Conservation (phyloP, 1,139 yeast species). For the Yamadazyma friedrichii region DNA sequence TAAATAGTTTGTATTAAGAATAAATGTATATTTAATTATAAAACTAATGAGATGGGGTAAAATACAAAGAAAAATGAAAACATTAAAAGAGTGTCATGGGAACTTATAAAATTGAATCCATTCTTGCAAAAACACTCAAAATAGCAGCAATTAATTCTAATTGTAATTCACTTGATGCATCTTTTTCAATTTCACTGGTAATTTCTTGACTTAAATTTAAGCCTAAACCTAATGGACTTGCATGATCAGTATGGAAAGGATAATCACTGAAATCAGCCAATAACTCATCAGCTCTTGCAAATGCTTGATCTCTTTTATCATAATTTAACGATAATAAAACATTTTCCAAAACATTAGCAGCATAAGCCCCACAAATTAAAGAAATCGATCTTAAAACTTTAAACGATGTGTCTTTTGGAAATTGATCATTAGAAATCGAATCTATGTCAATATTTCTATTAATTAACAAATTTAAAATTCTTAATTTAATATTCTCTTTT, state of each 20-base stretch:
- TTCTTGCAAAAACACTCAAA: conserved; percentile 55
- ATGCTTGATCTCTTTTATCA: conserved; percentile 91
- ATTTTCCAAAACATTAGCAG: conserved; percentile 95
- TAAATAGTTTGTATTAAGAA: not conserved
- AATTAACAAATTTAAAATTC: conserved; percentile 69
- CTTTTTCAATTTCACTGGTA: conserved; percentile 62
- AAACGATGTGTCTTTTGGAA: conserved; percentile 69
- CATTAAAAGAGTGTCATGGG: not conserved
- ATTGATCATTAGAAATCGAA: conserved; percentile 50
- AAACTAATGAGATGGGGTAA: not conserved
- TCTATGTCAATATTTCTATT: conserved; percentile 64
- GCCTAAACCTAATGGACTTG: conserved; percentile 70
- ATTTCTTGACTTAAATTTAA: conserved; percentile 72
- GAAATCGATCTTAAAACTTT: conserved; percentile 76
- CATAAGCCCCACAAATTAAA: conserved; percentile 85
- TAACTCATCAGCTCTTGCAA: conserved; percentile 89
- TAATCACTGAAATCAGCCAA: conserved; percentile 77
- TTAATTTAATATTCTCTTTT: conserved; percentile 75
- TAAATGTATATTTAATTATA: conserved; percentile 1
- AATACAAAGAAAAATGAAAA: not conserved
- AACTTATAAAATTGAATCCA: conserved; percentile 49
- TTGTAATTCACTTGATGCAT: conserved; percentile 58
- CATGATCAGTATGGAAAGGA: conserved; percentile 66
- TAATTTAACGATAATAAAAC: conserved; percentile 76
- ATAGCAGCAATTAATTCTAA: conserved; percentile 93